Percentiles rank a stretch among this genome's conserved stretches.
Evolutionary conservation across 768 basidiomycete genomes (phyloP).

Genomic region (Kwoniella dendrophila): DNA sequence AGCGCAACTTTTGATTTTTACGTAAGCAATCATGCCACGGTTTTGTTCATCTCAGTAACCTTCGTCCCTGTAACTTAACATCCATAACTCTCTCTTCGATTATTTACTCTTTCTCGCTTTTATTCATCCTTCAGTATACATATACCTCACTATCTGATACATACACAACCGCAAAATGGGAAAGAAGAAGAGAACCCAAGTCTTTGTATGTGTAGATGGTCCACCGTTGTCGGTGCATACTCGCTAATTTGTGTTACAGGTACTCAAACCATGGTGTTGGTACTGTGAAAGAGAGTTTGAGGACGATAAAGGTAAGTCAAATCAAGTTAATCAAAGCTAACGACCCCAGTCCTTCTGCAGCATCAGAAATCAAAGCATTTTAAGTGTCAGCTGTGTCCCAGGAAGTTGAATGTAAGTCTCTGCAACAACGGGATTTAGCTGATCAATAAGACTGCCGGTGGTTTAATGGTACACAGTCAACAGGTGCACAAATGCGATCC

Average conservation of each 20-base stretch:
- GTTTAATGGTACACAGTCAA: slow-evolving; percentile 95
- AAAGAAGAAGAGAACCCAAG: slow-evolving; percentile 53
- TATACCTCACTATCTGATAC: too few species aligned
- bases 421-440: background rate
- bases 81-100: too few species aligned
- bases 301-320: slow-evolving; percentile 88
- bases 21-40: too few species aligned
- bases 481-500: slow-evolving; percentile 99
- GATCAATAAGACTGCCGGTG: slow-evolving; percentile 73
- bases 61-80: too few species aligned
- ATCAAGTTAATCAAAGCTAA: background rate
- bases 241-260: slow-evolving; percentile 20
- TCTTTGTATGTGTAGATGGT: slow-evolving; percentile 43
- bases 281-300: slow-evolving; percentile 99
- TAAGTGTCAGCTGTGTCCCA: slow-evolving; percentile 93
- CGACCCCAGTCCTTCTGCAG: slow-evolving; percentile 81
- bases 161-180: slow-evolving; percentile 38
- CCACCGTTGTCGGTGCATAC: background rate
- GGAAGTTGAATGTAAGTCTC: slow-evolving; percentile 70
- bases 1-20: too few species aligned
- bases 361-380: slow-evolving; percentile 99
- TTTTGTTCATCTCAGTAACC: too few species aligned
- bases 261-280: slow-evolving; percentile 81
- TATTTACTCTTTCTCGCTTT: background rate
- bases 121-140: background rate